Evolutionary conservation across 352 stramenopile genomes (phyloP), one percentile per base, ranked within the genome.

Genomic region (Phytophthora rubi): DNA sequence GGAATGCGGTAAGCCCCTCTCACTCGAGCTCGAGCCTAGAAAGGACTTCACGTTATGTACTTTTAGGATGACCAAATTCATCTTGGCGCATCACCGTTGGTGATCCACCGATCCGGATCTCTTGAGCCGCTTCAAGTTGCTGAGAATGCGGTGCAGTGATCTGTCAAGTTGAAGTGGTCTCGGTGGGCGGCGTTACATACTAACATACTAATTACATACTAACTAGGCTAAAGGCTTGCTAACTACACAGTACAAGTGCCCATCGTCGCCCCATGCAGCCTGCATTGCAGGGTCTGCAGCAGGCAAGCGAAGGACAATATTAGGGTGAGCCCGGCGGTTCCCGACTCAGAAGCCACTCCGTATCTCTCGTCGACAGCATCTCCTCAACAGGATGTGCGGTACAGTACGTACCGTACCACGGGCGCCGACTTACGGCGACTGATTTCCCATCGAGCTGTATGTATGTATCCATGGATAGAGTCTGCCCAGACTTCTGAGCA

Each of bases 301-400:
- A 42, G 33, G 33, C 33, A 42, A 12, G 9, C 33, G 33, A 42
- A 42, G 33, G 35, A 13, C 35, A 42, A 12, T 26, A 26, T 26
- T 26, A 3, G 2, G 23, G 23, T 26, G 23, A 26, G 23, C 2
- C 23, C 23, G 23, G 23, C 23, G 23, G 23, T 3, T 26, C 15
- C 39, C 39, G 39, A 48, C 39, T 48, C 39, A 48, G 39, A 21
- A 6, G 39, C 39, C 39, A 13, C 39, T 48, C 39, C 39, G 39
- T 48, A 48, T 48, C 39, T 48, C 39, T 48, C 39, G 39, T 48
- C 39, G 39, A 48, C 39, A 48, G 39, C 39, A 48, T 48, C 39
- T 16, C 39, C 39, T 48, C 39, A 48, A 16, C 15, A 48, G 39
- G 39, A 47, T 47, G 39, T 47, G 13, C 13, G 39, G 39, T 45